Evolutionary conservation across 495 filamentous ascomycete genomes (phyloP), one percentile per base, ranked within the genome.

Genomic region (Aspergillus bridgeri): DNA sequence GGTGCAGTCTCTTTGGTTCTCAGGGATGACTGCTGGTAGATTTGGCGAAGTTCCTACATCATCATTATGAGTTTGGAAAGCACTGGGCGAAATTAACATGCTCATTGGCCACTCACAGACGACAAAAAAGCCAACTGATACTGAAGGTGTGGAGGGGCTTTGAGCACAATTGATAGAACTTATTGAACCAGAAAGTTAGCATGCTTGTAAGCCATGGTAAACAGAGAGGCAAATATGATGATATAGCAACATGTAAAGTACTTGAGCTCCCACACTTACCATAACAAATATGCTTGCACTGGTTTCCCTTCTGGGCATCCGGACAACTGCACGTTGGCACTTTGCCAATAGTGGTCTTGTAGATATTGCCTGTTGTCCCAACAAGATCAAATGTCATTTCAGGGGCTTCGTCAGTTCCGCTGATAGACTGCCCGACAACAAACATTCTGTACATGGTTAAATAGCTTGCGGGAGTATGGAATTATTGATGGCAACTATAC

Each of bases 261-360:
- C 43, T 21, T 11, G 15, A 43, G 20, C 7, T n/a, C 20, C 19
- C 42, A 44, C 38, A 47, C 70, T 48, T 75, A 84, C 85, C 69
- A 62, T 87, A 89, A 54, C 82, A 68, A 42, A 89, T 84, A 60
- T 89, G 86, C 65, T 93, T 93, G 80, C 89, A 93, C 60, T 90
- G 86, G 56, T 88, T 83, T 13, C 84, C 81, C 25, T 81, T 77
- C 24, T n/a, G 53, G 6, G 69, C 75, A 67, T 89, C 83, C 0
- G 88, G 87, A 67, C 89, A 92, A 44, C 76, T 75, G 69, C 90
- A 95, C n/a, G 45, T 68, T 0, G 88, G 88, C 42, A 77, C 63
- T 23, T 79, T 75, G 56, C 67, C 66, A 52, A 89, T 85, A 3
- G 70, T 70, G 19, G 81, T 74, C 9, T 74, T 82, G 73, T 95